Conservation (phyloP, 208 protist species). For the Trypanosoma congolense region DNA sequence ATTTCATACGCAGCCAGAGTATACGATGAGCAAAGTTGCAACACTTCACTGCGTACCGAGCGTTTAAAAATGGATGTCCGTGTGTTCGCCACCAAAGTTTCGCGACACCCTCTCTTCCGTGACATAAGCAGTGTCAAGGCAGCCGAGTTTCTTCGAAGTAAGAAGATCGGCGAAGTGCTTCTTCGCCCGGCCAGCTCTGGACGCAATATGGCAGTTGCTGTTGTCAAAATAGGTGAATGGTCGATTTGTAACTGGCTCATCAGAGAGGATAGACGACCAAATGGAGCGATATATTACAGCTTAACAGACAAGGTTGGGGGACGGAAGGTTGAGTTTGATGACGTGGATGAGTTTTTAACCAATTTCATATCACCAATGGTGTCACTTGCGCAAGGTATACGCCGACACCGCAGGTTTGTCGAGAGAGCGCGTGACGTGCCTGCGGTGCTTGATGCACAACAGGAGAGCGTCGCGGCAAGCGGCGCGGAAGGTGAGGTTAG, state of each 20-base stretch:
- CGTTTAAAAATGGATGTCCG: conserved; percentile 43
- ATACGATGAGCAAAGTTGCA: conserved; percentile 47
- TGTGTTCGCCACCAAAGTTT: conserved; percentile 77
- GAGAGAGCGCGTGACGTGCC: conserved; percentile 47
- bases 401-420: conserved; percentile 66
- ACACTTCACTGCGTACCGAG: conserved; percentile 56
- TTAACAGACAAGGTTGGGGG: conserved; percentile 51
- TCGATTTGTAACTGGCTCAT: conserved; percentile 70
- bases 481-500: neutral
- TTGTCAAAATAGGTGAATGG: conserved; percentile 66
- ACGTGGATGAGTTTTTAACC: conserved; percentile 74
- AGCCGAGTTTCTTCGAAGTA: conserved; percentile 58
- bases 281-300: conserved; percentile 66
- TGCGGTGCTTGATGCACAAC: conserved; percentile 45
- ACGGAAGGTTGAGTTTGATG: conserved; percentile 45
- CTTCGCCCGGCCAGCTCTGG: conserved; percentile 42
- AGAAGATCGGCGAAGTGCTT: conserved; percentile 77
- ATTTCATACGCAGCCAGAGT: conserved; percentile 32
- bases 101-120: conserved; percentile 72
- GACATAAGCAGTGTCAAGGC: conserved; percentile 42
- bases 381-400: conserved; percentile 39
- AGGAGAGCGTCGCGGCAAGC: neutral
- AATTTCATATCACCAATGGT: conserved; percentile 66
- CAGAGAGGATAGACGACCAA: conserved; percentile 54
- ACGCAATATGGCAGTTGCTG: conserved; percentile 48